Evolutionary conservation across 257 asterid genomes (phyloP).

Genomic region (Nicotiana sylvestris): DNA sequence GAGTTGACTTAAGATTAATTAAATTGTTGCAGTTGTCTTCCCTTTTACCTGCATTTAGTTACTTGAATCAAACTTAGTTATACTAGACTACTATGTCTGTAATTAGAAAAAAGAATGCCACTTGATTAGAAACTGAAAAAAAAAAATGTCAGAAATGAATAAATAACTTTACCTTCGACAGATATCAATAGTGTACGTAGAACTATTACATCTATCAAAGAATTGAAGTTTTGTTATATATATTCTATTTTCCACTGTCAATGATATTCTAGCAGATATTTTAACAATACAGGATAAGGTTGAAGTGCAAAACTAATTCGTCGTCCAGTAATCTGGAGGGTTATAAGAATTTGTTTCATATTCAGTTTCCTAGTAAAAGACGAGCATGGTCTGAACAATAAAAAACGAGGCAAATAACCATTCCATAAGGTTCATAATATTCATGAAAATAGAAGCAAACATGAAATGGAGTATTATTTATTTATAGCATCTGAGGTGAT

Average conservation of each 20-base stretch:
- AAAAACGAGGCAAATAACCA: background rate
- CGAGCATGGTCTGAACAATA: background rate
- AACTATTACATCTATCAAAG: no score
- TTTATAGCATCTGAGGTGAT: background rate
- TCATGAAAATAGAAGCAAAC: background rate
- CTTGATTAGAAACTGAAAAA: no score
- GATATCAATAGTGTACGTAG: no score
- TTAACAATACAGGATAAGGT: background rate
- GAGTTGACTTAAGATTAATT: no score
- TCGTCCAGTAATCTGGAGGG: background rate
- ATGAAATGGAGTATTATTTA: background rate
- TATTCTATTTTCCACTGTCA: background rate
- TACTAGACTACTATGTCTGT: no score
- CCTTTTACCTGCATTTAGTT: no score
- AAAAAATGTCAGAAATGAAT: no score
- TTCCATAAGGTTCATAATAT: background rate
- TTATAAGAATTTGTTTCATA: background rate
- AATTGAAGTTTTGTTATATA: no score
- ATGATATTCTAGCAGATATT: background rate
- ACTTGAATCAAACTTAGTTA: no score
- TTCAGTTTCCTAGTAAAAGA: background rate
- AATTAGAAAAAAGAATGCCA: no score
- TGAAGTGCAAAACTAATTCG: background rate
- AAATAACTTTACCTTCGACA: no score
- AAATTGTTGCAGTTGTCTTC: no score